Conservation (phyloP, 1,284 basidiomycete species). For the Papiliotrema terrestris region DNA sequence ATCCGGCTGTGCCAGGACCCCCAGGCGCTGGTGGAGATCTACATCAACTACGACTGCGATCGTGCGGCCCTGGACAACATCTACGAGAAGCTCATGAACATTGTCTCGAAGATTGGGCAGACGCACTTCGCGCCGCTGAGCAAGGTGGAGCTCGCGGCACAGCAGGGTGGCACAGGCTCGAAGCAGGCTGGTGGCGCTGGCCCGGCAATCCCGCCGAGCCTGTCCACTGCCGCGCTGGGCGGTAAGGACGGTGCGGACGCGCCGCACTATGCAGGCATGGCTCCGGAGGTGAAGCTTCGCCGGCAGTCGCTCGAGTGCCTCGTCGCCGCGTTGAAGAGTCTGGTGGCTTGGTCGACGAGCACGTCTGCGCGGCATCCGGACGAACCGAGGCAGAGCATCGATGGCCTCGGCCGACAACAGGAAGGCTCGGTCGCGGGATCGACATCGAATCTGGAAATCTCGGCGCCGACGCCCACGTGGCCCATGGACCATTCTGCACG, state of each 20-base stretch:
- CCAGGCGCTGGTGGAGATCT: constrained; percentile 92
- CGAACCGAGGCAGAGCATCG: constrained; percentile 30
- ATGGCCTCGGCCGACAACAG: constrained; percentile 24
- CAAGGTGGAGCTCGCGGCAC: constrained; percentile 42
- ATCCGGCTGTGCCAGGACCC: constrained; percentile 87
- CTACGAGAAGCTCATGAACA: constrained; percentile 92
- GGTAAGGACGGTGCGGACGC: constrained; percentile 28
- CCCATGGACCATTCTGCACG: constrained; percentile 15
- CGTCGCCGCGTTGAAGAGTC: constrained; percentile 76
- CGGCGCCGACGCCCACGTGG: constrained; percentile 29
- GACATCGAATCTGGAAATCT: constrained; percentile 23
- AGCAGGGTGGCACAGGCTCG: constrained; percentile 13
- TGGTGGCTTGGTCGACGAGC: constrained; percentile 80
- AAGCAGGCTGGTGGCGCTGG: constrained; percentile 46
- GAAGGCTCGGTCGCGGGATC: constrained; percentile 29
- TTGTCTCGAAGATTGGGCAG: constrained; percentile 84
- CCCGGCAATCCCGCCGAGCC: constrained; percentile 57
- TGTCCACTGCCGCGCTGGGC: constrained; percentile 63
- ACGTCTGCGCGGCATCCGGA: constrained; percentile 7
- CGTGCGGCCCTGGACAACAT: constrained; percentile 89
- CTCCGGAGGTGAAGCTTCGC: constrained; percentile 77
- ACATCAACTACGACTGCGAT: constrained; percentile 97
- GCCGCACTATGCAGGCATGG: constrained; percentile 59
- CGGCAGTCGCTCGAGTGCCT: constrained; percentile 87
- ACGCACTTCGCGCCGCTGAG: constrained; percentile 59